Evolutionary conservation across 2,329 filamentous ascomycete species (phyloP).

Genomic region (Pleurostoma richardsiae): DNA sequence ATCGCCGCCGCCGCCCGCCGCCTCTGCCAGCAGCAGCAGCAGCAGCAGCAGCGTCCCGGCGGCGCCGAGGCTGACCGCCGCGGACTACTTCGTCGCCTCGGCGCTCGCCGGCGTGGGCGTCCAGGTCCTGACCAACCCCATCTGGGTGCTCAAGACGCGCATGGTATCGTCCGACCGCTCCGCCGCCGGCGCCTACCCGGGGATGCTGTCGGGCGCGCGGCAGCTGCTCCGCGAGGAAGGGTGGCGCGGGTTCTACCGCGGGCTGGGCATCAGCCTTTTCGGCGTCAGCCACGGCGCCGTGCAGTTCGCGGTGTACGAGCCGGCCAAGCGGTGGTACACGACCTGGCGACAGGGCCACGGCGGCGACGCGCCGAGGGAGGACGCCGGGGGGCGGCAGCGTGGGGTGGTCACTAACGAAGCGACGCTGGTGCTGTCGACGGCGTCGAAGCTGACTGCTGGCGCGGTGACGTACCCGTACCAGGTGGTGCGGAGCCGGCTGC

Average conservation of each 20-base stretch:
- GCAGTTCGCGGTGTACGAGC: constrained; percentile 94
- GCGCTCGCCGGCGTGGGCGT: constrained; percentile 67
- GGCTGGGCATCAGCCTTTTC: constrained; percentile 74
- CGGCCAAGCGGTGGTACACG: constrained; percentile 53
- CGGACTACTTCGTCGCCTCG: constrained; percentile 78
- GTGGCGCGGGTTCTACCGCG: constrained; percentile 76
- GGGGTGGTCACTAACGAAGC: constrained; percentile 60
- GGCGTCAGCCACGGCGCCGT: constrained; percentile 90
- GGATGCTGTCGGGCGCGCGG: constrained; percentile 65
- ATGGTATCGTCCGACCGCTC: constrained; percentile 83
- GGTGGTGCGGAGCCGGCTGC: constrained; percentile 80
- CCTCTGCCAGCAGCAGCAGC: constrained; percentile 3
- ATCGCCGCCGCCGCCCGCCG: constrained; percentile 4
- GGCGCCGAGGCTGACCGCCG: constrained; percentile 39
- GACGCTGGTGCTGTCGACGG: constrained; percentile 73
- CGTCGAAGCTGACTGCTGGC: constrained; percentile 85
- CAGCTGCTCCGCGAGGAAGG: constrained; percentile 70
- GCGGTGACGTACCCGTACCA: constrained; percentile 92
- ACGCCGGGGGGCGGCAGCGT: constrained; percentile 18
- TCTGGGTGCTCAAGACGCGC: constrained; percentile 97
- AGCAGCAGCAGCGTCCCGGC: constrained; percentile 14
- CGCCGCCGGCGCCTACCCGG: constrained; percentile 73
- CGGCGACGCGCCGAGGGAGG: constrained; percentile 14
- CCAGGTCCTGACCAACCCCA: constrained; percentile 81
- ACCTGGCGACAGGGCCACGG: constrained; percentile 11